Conservation (phyloP, 495 filamentous ascomycete genomes). For the Pseudomonodictys pantanalensis region DNA sequence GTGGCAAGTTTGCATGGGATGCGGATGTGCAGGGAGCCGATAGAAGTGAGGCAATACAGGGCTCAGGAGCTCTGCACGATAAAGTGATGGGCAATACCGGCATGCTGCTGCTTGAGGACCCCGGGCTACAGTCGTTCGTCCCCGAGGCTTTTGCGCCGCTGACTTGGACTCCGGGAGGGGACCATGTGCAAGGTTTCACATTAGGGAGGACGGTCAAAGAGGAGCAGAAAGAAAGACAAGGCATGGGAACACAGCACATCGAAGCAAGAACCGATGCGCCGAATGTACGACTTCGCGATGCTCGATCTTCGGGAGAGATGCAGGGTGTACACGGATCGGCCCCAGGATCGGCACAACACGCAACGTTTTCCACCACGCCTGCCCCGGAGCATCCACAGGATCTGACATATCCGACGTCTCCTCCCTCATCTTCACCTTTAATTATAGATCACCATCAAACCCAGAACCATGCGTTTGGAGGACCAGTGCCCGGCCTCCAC, state of each 20-base stretch:
- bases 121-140: conserved; percentile 42
- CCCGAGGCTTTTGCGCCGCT: conserved; percentile 42
- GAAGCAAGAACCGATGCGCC: neutral
- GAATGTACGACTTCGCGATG: neutral
- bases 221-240: neutral
- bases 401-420: conserved; percentile 14
- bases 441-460: neutral
- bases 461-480: too few relatives aligned
- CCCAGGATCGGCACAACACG: conserved; percentile 27
- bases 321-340: conserved; percentile 18
- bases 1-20: conserved; percentile 5
- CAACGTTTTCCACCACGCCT: conserved; percentile 15
- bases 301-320: conserved; percentile 22
- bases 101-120: conserved; percentile 49
- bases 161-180: conserved; percentile 40
- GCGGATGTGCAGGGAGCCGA: conserved; percentile 33
- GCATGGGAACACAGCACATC: neutral
- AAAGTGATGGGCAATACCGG: conserved; percentile 50
- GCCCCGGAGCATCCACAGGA: conserved; percentile 18
- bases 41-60: conserved; percentile 9
- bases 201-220: neutral
- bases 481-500: neutral
- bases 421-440: neutral
- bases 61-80: conserved; percentile 26
- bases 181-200: neutral